Conservation (phyloP, 768 basidiomycete species). For the Tulasnella sp. region DNA sequence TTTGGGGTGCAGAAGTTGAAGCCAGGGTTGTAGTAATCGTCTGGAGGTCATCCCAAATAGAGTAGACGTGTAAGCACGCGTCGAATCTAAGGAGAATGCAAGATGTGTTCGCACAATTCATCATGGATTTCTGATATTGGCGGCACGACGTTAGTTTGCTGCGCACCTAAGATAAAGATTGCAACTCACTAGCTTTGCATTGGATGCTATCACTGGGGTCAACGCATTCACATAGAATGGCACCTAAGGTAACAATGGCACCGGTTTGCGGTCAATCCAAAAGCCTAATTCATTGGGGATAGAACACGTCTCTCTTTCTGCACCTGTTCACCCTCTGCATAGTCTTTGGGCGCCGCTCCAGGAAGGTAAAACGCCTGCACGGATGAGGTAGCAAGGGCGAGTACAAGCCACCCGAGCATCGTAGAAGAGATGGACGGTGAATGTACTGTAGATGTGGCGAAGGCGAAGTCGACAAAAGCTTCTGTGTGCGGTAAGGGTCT, state of each 20-base stretch:
- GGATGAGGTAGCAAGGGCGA: neutral
- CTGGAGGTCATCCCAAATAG: constrained; percentile 32
- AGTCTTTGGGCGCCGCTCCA: constrained; percentile 75
- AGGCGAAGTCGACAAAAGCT: neutral
- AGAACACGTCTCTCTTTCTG: neutral
- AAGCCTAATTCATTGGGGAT: neutral
- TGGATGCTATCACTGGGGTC: constrained; percentile 62
- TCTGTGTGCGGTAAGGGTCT: neutral
- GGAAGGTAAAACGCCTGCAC: constrained; percentile 80
- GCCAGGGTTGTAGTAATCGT: constrained; percentile 85
- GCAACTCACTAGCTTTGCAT: constrained; percentile 26
- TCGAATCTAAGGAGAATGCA: neutral
- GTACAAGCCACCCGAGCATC: neutral
- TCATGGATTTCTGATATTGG: constrained; percentile 67
- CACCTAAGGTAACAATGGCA: constrained; percentile 32
- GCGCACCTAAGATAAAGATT: neutral
- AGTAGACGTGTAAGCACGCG: constrained; percentile 10
- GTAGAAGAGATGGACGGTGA: neutral
- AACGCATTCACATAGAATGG: constrained; percentile 78
- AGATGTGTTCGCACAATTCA: constrained; percentile 60
- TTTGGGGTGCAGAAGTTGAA: constrained; percentile 81
- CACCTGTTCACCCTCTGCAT: constrained; percentile 48
- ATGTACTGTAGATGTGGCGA: neutral
- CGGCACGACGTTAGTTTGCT: constrained; percentile 13
- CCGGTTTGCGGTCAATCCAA: neutral